Evolutionary conservation across 345 rosid species (phyloP), one percentile per base, ranked within the genome.

Genomic region (Melaleuca quinquenervia): DNA sequence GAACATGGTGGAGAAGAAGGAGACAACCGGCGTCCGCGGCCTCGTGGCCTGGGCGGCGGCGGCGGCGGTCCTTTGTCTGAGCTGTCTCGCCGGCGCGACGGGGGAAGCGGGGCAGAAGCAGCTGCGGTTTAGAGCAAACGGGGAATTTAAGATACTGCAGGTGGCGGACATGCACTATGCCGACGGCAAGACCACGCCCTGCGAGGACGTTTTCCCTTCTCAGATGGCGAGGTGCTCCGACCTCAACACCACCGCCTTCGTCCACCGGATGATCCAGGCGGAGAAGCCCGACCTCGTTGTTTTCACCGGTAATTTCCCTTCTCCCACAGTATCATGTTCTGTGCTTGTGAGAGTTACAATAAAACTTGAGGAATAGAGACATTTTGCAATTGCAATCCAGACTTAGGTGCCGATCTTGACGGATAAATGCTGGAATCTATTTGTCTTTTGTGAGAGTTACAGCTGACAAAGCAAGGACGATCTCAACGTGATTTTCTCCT

Each of bases 91-190:
- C 14, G 82, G 26, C 16, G 51, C 86, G 45, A 18, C 48, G 10
- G 45, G n/a, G 84, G 74, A 52, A 16, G 74, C 26, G 22, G 44
- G 74, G 27, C 48, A 52, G 78, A 85, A 55, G 84, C 90, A 54
- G 83, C 94, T 96, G 87, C 91, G 92, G 62, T 95, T 96, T 84
- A 90, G 90, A 27, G 48, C 12, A 18, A 85, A 89, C 55, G 98
- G 99, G 45, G 86, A 92, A 88, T 95, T 97, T 85, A 97, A 95
- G 92, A 93, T 97, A 85, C 93, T 97, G 84, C 99, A 96, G 89
- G 95, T 95, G 53, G 97, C 99, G 14, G 98, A 96, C 84, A 96
- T 96, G 99, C 99, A 96, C 91, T 97, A 87, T 58, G 99, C 94
- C 11, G 58, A 92, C 56, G 98, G 99, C 88, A 92, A 87, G 90